Evolutionary conservation across 352 stramenopile genomes (phyloP).

Genomic region (Sclerospora graminicola): DNA sequence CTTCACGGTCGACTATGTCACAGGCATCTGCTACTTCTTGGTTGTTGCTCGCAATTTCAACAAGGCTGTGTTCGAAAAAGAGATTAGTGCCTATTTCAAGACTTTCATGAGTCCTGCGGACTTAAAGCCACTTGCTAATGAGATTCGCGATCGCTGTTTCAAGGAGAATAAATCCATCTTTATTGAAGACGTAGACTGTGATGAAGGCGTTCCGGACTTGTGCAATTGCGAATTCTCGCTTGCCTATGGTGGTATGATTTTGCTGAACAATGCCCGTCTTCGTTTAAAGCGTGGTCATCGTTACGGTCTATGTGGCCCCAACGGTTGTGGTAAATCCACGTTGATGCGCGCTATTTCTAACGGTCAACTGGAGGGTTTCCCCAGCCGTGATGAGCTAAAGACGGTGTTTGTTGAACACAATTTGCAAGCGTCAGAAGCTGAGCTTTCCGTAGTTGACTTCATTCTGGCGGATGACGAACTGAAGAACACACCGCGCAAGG

Average conservation of each 20-base stretch:
- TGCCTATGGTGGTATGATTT: slow-evolving; percentile 89
- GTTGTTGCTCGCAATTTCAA: slow-evolving; percentile 90
- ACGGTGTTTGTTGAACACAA: slow-evolving; percentile 98
- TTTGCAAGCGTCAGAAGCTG: slow-evolving; percentile 84
- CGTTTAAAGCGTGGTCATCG: slow-evolving; percentile 86
- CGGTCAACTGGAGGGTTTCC: slow-evolving; percentile 95
- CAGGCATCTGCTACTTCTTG: slow-evolving; percentile 77
- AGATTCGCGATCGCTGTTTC: slow-evolving; percentile 80
- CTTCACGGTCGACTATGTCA: slow-evolving; percentile 86
- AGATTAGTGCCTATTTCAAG: slow-evolving; percentile 86
- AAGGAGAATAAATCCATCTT: slow-evolving; percentile 87
- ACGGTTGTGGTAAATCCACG: slow-evolving; percentile 93
- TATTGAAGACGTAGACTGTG: slow-evolving; percentile 94
- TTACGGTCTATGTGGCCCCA: slow-evolving; percentile 92
- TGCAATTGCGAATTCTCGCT: slow-evolving; percentile 99
- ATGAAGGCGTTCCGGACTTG: slow-evolving; percentile 94
- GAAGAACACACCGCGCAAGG: slow-evolving; percentile 82
- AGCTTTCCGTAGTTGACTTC: slow-evolving; percentile 80
- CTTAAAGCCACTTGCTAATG: slow-evolving; percentile 52
- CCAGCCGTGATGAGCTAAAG: slow-evolving; percentile 88
- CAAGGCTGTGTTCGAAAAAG: slow-evolving; percentile 90
- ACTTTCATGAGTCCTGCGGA: slow-evolving; percentile 55
- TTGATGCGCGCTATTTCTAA: slow-evolving; percentile 94
- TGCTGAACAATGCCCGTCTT: slow-evolving; percentile 88
- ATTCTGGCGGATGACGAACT: slow-evolving; percentile 84